phyloP scores from a whole-genome alignment of 306 rosid species.

The Ziziphus jujuba region DNA sequence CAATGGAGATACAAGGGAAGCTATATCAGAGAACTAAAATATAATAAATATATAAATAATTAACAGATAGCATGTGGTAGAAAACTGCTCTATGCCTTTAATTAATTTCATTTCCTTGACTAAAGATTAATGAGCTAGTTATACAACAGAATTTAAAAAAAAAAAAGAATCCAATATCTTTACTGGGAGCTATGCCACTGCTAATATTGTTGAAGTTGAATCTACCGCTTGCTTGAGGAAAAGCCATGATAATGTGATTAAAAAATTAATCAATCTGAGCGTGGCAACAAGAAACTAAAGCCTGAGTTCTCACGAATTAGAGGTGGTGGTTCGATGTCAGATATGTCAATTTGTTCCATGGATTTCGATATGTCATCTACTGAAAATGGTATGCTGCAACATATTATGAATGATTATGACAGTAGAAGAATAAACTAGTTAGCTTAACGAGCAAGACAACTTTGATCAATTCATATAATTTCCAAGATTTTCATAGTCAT shows the following conservation, averaged over 20 bases:
- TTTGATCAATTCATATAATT: not conserved
- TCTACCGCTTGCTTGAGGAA: not conserved
- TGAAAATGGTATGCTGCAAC: constrained; percentile 89
- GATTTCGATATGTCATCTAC: constrained; percentile 96
- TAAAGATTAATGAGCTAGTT: constrained; percentile 15
- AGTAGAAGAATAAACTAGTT: not conserved
- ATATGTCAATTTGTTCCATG: constrained; percentile 76
- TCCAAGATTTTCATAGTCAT: too few species aligned
- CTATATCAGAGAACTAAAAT: too few species aligned
- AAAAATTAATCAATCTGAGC: constrained; percentile 56
- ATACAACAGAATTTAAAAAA: constrained; percentile 23
- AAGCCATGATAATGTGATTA: too few species aligned
- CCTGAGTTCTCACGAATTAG: constrained; percentile 96
- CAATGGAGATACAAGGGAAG: too few species aligned
- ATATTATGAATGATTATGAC: not conserved
- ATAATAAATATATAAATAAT: too few species aligned
- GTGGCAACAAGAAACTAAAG: constrained; percentile 83
- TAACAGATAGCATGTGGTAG: not conserved
- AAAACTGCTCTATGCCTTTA: constrained; percentile 1
- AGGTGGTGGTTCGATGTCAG: constrained; percentile 93
- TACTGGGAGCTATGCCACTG: not conserved
- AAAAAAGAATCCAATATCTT: constrained; percentile 8
- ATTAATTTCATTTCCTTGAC: constrained; percentile 16
- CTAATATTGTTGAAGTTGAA: not conserved
- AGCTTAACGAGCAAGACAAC: not conserved